Conservation (phyloP, 352 stramenopile species). For the Phytophthora capsici region DNA sequence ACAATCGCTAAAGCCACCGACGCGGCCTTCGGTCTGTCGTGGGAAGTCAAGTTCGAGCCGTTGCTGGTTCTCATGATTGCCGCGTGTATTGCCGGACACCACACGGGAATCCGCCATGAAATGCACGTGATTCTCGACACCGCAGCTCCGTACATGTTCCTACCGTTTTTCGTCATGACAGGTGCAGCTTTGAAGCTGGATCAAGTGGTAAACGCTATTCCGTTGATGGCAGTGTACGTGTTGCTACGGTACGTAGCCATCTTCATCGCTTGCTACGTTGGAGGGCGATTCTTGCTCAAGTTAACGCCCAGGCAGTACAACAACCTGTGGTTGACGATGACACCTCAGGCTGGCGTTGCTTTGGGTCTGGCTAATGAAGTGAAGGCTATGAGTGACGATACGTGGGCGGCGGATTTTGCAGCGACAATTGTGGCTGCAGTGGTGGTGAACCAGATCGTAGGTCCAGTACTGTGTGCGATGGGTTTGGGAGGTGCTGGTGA, state of each 20-base stretch:
- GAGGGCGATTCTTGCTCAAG: constrained; percentile 65
- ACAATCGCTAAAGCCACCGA: constrained; percentile 54
- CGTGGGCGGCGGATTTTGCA: constrained; percentile 64
- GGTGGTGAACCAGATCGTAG: constrained; percentile 77
- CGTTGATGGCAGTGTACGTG: constrained; percentile 71
- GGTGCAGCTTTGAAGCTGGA: constrained; percentile 72
- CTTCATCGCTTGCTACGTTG: constrained; percentile 72
- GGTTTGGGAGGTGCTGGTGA: constrained; percentile 60
- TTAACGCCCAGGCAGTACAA: constrained; percentile 71
- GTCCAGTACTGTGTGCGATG: constrained; percentile 64
- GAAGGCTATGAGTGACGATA: constrained; percentile 54
- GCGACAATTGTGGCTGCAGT: constrained; percentile 73
- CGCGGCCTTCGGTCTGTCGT: constrained; percentile 53
- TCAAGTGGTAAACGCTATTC: constrained; percentile 64
- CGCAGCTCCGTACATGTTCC: constrained; percentile 68
- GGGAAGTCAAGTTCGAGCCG: constrained; percentile 73
- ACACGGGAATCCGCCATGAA: constrained; percentile 66
- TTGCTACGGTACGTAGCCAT: constrained; percentile 66
- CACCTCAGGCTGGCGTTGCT: constrained; percentile 66
- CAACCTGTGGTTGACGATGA: constrained; percentile 80
- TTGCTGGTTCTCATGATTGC: constrained; percentile 75
- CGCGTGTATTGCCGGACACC: constrained; percentile 69
- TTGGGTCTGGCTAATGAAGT: constrained; percentile 70
- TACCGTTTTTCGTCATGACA: constrained; percentile 83
- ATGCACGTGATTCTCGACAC: constrained; percentile 81